phyloP scores from a whole-genome alignment of 2,329 filamentous ascomycete genomes.

The Monilinia vaccinii-corymbosi region DNA sequence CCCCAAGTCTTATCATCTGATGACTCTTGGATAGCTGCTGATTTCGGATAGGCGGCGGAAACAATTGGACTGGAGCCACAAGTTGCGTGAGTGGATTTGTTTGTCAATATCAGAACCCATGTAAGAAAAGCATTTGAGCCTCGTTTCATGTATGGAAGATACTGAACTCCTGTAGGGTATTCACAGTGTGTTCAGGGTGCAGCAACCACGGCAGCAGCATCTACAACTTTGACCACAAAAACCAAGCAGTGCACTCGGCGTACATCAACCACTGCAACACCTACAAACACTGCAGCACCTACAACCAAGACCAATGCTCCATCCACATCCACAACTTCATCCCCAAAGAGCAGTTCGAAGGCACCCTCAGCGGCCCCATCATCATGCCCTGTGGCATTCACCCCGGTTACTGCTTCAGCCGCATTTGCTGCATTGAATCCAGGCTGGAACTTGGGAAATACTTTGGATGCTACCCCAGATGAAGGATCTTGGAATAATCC shows the following conservation, averaged over 20 bases:
- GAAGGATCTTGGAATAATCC: conserved; percentile 53
- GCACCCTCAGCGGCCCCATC: conserved; percentile 1
- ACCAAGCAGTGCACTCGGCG: too few species aligned
- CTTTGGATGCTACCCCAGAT: conserved; percentile 44
- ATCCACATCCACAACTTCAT: background rate
- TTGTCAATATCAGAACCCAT: conserved; percentile 6
- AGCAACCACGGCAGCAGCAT: background rate
- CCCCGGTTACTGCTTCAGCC: conserved; percentile 19
- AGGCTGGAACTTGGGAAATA: conserved; percentile 54
- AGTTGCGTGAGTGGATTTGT: conserved; percentile 7
- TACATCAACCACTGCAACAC: too few species aligned
- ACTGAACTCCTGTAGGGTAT: conserved; percentile 6
- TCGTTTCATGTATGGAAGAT: background rate
- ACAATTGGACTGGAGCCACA: conserved; percentile 1
- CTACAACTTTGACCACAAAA: too few species aligned
- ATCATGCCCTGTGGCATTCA: conserved; percentile 18
- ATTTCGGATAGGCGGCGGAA: conserved; percentile 2
- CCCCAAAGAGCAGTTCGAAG: background rate
- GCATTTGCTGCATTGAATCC: conserved; percentile 39
- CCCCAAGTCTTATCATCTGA: background rate
- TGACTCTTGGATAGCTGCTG: background rate
- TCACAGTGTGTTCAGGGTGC: conserved; percentile 12
- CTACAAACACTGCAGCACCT: background rate
- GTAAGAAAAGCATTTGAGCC: background rate
- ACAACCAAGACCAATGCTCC: background rate